Base-by-base conservation (phyloP, 2,329 filamentous ascomycete species). In the Rhinocladiella similis region DNA sequence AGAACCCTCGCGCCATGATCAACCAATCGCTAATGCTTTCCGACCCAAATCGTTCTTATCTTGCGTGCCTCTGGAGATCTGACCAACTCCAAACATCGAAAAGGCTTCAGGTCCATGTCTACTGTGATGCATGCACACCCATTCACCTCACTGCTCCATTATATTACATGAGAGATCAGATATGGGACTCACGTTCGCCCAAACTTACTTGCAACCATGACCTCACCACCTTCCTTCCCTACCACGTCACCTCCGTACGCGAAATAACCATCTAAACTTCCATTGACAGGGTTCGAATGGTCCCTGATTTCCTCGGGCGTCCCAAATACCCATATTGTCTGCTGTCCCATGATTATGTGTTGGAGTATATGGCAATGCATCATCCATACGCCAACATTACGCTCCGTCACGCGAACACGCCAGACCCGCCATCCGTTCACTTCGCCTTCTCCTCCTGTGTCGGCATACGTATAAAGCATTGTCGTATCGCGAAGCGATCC, bases 361-460 rank as follows among this genome's bases (percentile, higher is more conserved):
- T 76, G 72, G 50, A 79, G 57, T 14, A 75, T 74, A 65, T 80
- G 78, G 55, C 77, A 80, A 64, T 80, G 78, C 41, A 78, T 65
- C 75, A 80, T 75, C 75, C 76, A 80, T 2, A 77, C 76, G 0
- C 83, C 83, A 0, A 78, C 67, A 35, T 61, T 58, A 19, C 35
- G 19, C 14, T 56, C 49, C 2, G 54, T 58, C 18, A 85, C 78
- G 1, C 81, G 71, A 1, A 86, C 67, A 5, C 84, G 73, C 84
- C 84, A 87, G 0, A 77, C 83, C 19, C 84, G 73, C 84, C 84
- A 88, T 0, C 84, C 83, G 1, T 76, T 73, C 1, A 74, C 74
- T 5, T 72, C 66, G 2, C 75, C 70, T 0, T 61, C 61, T 0
- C 72, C 3, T 69, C 61, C 2, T 22, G 7, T 0, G 67, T 41